A percentile compares a stretch with the other conserved stretches of the same genome.
phyloP scores from a whole-genome alignment of 257 asterid genomes.

The Euphrasia confusa region DNA sequence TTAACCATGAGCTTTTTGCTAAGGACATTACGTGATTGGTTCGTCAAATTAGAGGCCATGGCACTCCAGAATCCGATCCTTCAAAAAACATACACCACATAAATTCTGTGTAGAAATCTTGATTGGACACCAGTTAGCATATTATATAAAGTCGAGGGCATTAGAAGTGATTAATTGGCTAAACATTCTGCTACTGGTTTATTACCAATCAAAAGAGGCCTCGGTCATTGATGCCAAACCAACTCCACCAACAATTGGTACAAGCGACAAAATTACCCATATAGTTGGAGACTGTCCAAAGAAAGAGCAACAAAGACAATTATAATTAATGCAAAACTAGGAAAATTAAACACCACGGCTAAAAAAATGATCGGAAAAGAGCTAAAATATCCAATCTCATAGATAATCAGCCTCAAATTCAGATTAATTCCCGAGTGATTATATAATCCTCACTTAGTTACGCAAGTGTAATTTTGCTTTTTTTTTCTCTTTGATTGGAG shows the following conservation, averaged over 20 bases:
- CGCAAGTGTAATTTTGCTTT: too few species aligned
- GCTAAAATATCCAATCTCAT: too few species aligned
- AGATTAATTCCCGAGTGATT: too few species aligned
- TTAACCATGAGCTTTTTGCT: conserved; percentile 93
- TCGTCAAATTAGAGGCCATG: conserved; percentile 95
- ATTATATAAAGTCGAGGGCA: conserved; percentile 15
- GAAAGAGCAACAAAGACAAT: conserved; percentile 14
- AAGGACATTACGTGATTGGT: conserved; percentile 92
- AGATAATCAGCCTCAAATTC: too few species aligned
- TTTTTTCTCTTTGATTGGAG: too few species aligned
- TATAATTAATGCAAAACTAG: not conserved
- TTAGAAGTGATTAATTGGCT: conserved; percentile 3
- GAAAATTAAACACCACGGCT: conserved; percentile 4
- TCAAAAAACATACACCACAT: conserved; percentile 21
- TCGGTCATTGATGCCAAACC: conserved; percentile 95
- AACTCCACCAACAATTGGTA: conserved; percentile 98
- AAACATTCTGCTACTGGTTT: conserved; percentile 17
- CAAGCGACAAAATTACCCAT: conserved; percentile 88
- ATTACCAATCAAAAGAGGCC: conserved; percentile 87
- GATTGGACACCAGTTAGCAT: conserved; percentile 8
- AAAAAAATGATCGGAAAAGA: not conserved
- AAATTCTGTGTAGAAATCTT: conserved; percentile 17
- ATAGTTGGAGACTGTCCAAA: conserved; percentile 62
- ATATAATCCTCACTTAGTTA: too few species aligned
- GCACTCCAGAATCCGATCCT: conserved; percentile 99